phyloP scores from a whole-genome alignment of 768 basidiomycete species.

The Boletus pseudopeckii region DNA sequence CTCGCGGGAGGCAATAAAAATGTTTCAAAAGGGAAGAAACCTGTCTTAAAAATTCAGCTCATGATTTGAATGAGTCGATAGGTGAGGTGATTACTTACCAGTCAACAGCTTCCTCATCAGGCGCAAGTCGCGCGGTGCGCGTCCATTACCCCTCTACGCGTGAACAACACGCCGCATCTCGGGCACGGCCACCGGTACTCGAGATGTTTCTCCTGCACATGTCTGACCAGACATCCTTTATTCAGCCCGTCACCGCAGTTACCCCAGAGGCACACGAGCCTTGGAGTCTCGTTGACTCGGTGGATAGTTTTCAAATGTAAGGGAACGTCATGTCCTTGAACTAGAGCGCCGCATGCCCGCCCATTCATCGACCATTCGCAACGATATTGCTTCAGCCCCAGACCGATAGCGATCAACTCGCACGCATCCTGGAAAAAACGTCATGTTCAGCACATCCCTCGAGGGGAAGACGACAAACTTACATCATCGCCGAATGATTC shows the following conservation, averaged over 20 bases:
- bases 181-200: constrained; percentile 23
- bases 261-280: constrained; percentile 15
- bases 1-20: background rate
- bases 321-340: constrained; percentile 18
- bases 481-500: constrained; percentile 14
- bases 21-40: background rate
- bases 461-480: background rate
- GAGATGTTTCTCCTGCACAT: constrained; percentile 26
- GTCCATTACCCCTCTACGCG: constrained; percentile 19
- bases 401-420: constrained; percentile 7
- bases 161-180: constrained; percentile 14
- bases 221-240: constrained; percentile 16
- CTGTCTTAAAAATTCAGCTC: constrained; percentile 3
- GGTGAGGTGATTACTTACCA: background rate
- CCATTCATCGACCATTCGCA: constrained; percentile 18
- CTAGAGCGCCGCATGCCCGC: background rate
- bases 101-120: background rate
- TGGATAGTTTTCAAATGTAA: constrained; percentile 16
- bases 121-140: constrained; percentile 13
- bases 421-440: constrained; percentile 5
- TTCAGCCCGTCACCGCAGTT: constrained; percentile 15
- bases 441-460: background rate
- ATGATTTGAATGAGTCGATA: background rate
- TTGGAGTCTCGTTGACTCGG: background rate
- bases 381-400: background rate